Evolutionary conservation across 2,329 filamentous ascomycete species (phyloP), one percentile per base, ranked within the genome.

Genomic region (Fusarium siculi): DNA sequence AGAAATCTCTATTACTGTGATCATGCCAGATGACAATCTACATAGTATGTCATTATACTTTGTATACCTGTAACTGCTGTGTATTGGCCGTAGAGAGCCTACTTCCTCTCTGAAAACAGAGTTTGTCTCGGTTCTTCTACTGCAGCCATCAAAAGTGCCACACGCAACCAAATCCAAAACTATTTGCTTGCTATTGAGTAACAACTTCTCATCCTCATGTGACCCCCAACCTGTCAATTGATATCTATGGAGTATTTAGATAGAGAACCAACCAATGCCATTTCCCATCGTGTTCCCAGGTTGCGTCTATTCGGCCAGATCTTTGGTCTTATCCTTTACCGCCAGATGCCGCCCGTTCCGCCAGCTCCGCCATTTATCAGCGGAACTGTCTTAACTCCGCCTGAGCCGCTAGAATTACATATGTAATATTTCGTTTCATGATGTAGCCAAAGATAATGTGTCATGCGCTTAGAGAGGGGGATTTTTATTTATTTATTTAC

Each of bases 1-100:
- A 57, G 52, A 62, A 23, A 15, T 55, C 15, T 47, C 52, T 68
- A 76, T 77, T 77, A 75, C 62, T 30, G 52, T 28, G 21, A 25
- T n/a, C 19, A 25, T n/a, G 46, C 19, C 32, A 21, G 25, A 43
- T 15, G 15, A 19, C 6, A 15, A 25, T 23, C 28, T 32, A 32
- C 12, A 32, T 14, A 12, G 32, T 56, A 32, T 57, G 25, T 23
- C 39, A 23, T 40, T 37, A n/a, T n/a, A 21, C 19, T 39, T 12
- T 25, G 4, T 23, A 14, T 7, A 28, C n/a, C n/a, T n/a, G 8
- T 46, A 36, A 16, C 6, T 23, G 25, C n/a, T 32, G 46, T 12
- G 14, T n/a, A n/a, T n/a, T 30, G 28, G 3, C 25, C 19, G 21
- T n/a, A 30, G 25, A 30, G 25, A 49, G 46, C 16, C 19, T 18